Evolutionary conservation across 805 yeast species (phyloP).

Genomic region (Yamadazyma ubonensis): DNA sequence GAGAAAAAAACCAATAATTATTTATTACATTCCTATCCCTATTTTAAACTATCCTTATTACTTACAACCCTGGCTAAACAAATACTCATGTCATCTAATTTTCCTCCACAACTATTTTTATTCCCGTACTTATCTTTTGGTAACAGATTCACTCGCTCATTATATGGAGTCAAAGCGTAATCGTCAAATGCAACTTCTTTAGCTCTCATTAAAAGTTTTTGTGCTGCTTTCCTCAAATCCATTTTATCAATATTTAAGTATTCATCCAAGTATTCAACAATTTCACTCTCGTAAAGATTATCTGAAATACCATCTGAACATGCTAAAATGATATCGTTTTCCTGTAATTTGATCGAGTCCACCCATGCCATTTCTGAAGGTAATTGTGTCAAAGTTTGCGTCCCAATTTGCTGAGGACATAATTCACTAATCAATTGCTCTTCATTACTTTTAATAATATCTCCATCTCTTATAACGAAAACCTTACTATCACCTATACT

Average conservation of each 20-base stretch:
- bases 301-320: slow-evolving; percentile 58
- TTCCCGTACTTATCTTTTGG: slow-evolving; percentile 31
- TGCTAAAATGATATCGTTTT: slow-evolving; percentile 43
- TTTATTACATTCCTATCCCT: background rate
- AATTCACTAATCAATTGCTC: slow-evolving; percentile 46
- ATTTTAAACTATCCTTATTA: slow-evolving; percentile 10
- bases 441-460: slow-evolving; percentile 41
- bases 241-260: slow-evolving; percentile 26
- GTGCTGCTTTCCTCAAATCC: slow-evolving; percentile 40
- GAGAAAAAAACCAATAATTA: too few species aligned
- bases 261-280: slow-evolving; percentile 36
- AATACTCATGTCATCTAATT: slow-evolving; percentile 54
- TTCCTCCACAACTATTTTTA: slow-evolving; percentile 47
- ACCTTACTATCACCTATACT: slow-evolving; percentile 55
- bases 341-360: slow-evolving; percentile 37
- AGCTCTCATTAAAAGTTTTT: slow-evolving; percentile 40
- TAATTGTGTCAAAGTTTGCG: slow-evolving; percentile 40
- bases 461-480: slow-evolving; percentile 47
- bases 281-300: slow-evolving; percentile 50
- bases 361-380: slow-evolving; percentile 53
- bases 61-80: slow-evolving; percentile 45
- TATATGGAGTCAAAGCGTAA: slow-evolving; percentile 53
- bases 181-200: slow-evolving; percentile 53
- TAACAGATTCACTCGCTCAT: slow-evolving; percentile 47
- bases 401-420: slow-evolving; percentile 57